Evolutionary conservation across 148 eudicot species (phyloP).

Genomic region (Arbutus unedo): DNA sequence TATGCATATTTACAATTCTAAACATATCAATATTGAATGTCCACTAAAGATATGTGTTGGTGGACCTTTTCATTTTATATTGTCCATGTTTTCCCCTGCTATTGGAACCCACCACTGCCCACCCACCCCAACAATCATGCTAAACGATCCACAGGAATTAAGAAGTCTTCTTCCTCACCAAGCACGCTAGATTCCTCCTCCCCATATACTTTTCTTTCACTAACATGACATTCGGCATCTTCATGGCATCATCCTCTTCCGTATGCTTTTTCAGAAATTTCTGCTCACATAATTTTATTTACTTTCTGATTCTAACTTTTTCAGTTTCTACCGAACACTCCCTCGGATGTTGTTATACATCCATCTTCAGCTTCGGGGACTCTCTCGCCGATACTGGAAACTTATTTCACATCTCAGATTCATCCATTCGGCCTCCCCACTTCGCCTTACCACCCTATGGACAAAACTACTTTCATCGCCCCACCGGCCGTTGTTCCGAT

Average conservation of each 20-base stretch:
- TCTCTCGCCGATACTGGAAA: slow-evolving; percentile 48
- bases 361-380: slow-evolving; percentile 46
- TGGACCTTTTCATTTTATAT: too few relatives aligned
- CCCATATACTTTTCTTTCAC: background rate
- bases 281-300: background rate
- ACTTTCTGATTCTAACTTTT: background rate
- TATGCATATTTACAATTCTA: too few relatives aligned
- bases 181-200: background rate
- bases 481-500: slow-evolving; percentile 45
- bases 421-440: background rate
- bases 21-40: too few relatives aligned
- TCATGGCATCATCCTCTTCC: slow-evolving; percentile 11
- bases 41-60: too few relatives aligned
- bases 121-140: too few relatives aligned
- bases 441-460: slow-evolving; percentile 35
- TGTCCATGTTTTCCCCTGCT: too few relatives aligned
- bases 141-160: too few relatives aligned
- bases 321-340: background rate
- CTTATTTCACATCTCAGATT: background rate
- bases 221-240: background rate
- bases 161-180: too few relatives aligned
- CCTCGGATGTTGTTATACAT: slow-evolving; percentile 24
- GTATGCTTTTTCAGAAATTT: background rate
- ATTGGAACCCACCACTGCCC: too few relatives aligned
- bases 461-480: slow-evolving; percentile 32